A percentile compares a stretch with the other conserved stretches of the same genome.
Conservation (phyloP, 202 grass and related monocot species). For the Eragrostis tef region DNA sequence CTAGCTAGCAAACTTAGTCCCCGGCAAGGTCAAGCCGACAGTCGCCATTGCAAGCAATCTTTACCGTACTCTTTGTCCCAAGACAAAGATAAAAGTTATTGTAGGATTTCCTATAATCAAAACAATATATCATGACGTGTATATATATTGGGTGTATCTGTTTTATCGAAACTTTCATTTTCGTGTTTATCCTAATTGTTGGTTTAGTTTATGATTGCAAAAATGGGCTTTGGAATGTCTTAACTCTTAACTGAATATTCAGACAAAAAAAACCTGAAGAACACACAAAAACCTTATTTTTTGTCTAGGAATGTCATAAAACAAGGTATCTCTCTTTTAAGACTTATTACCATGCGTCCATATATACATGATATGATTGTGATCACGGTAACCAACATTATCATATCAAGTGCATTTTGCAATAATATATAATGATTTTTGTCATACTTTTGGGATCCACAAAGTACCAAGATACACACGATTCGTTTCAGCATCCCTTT, state of each 20-base stretch:
- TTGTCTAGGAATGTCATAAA: background rate
- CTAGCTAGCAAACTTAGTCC: slow-evolving; percentile 16
- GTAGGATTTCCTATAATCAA: background rate
- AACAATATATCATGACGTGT: background rate
- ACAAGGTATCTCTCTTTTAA: background rate
- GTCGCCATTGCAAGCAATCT: slow-evolving; percentile 51
- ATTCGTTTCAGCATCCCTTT: background rate
- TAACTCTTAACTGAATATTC: no score
- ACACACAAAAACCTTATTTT: background rate
- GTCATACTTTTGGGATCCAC: slow-evolving; percentile 24
- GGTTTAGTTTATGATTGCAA: no score
- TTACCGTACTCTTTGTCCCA: background rate
- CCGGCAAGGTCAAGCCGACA: slow-evolving; percentile 52
- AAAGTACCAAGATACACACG: slow-evolving; percentile 36
- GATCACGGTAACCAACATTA: background rate
- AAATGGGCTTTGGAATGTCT: no score
- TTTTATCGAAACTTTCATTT: no score
- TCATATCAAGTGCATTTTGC: slow-evolving; percentile 35
- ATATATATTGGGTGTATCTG: no score
- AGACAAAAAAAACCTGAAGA: background rate
- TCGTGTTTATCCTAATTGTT: no score
- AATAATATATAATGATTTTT: background rate
- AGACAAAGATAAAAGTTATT: background rate
- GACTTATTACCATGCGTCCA: background rate
- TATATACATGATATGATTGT: background rate